Percentiles rank a stretch among this genome's conserved stretches.
Conservation (phyloP, 2,329 filamentous ascomycete species). For the Colletotrichum lindemuthianum region DNA sequence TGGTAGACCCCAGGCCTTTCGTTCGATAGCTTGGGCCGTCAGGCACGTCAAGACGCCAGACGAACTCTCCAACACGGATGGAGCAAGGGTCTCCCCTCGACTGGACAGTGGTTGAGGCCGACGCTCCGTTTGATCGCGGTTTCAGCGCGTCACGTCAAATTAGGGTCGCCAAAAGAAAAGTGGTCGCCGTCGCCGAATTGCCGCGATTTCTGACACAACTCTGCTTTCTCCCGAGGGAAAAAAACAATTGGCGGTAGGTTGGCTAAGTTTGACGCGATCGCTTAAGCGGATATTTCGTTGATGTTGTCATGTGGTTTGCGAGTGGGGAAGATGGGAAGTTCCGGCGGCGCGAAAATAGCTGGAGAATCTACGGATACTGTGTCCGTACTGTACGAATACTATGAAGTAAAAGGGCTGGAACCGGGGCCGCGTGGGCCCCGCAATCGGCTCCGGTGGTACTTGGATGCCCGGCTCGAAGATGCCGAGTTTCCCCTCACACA, state of each 20-base stretch:
- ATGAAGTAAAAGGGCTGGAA: constrained; percentile 18
- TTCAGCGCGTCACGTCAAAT: constrained; percentile 22
- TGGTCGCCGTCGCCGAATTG: no score
- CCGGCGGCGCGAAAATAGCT: not conserved
- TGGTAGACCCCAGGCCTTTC: not conserved
- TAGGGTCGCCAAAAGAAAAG: constrained; percentile 7
- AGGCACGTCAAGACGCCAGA: not conserved
- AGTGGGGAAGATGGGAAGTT: no score
- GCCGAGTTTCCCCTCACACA: constrained; percentile 27
- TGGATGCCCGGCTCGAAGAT: constrained; percentile 4
- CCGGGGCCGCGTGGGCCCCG: constrained; percentile 30
- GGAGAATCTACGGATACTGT: constrained; percentile 1
- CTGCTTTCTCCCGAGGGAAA: no score
- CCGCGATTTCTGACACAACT: no score
- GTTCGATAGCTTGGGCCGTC: not conserved
- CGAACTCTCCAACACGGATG: not conserved
- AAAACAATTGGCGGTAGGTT: no score
- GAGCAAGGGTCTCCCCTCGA: constrained; percentile 8
- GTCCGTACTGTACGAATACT: not conserved
- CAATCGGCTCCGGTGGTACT: constrained; percentile 21
- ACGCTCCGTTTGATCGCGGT: constrained; percentile 32
- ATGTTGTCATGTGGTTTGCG: no score
- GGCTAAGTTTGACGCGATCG: no score
- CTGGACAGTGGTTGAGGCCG: not conserved
- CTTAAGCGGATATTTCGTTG: no score